These are phyloP conservation scores for Solanum pennellii DNA, from an alignment of 257 asterid genomes.

Conservation along the genomic window DNA sequence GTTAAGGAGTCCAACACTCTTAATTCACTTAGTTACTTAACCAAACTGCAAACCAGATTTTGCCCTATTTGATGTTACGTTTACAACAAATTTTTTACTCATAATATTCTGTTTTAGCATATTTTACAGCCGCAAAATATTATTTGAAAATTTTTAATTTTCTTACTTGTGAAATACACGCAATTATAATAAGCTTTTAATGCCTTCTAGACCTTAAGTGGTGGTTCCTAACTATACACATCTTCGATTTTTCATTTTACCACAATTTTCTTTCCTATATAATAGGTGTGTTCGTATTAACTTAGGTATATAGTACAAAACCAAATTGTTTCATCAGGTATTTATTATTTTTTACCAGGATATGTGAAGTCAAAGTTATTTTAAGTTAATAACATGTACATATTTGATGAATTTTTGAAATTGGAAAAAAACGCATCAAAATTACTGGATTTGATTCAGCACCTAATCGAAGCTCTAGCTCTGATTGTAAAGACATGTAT, in stretches of 20 bases:
- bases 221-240: neutral
- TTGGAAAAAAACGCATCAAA: neutral
- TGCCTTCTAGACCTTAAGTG: neutral
- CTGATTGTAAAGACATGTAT: neutral
- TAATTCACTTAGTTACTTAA: neutral
- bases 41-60: neutral
- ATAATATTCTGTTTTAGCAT: neutral
- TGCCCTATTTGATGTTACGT: neutral
- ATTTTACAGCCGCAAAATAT: neutral
- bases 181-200: neutral
- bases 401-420: neutral
- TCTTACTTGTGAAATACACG: neutral
- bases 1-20: neutral
- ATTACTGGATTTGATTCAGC: neutral
- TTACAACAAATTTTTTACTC: neutral
- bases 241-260: neutral
- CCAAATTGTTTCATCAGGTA: neutral
- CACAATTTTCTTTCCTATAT: neutral
- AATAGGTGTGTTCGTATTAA: accelerated
- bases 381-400: neutral
- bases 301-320: neutral
- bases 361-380: neutral
- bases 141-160: neutral
- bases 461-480: neutral
- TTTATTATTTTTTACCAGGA: neutral